phyloP scores from a whole-genome alignment of 2,329 filamentous ascomycete species.

The Polytolypa hystricis region DNA sequence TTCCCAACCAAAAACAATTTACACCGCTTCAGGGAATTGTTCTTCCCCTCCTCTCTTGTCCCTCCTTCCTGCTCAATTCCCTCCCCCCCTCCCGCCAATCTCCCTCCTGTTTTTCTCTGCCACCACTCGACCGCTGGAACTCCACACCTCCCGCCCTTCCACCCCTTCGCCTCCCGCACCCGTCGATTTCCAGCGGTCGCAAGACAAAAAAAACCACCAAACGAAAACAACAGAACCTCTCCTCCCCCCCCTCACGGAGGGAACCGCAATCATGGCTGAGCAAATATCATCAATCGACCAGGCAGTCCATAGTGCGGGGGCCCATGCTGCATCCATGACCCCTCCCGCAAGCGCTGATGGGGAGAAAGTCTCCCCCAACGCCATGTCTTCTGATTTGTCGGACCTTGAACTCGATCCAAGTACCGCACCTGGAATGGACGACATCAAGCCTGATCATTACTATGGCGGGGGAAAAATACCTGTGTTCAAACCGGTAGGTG shows the following conservation, averaged over 20 bases:
- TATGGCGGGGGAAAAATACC: conserved; percentile 74
- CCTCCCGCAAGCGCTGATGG: conserved; percentile 34
- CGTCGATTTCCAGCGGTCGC: conserved; percentile 36
- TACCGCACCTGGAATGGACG: conserved; percentile 43
- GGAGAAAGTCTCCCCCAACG: conserved; percentile 33
- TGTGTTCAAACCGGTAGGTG: conserved; percentile 73
- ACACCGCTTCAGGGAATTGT: conserved; percentile 1
- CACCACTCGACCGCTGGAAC: no score
- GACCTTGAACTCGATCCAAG: conserved; percentile 31
- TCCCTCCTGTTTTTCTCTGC: no score
- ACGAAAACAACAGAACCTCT: no score
- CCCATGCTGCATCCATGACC: conserved; percentile 31
- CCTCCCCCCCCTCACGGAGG: no score
- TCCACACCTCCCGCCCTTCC: conserved; percentile 3
- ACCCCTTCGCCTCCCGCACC: conserved; percentile 9
- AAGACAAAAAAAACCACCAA: conserved; percentile 14
- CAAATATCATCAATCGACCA: no score
- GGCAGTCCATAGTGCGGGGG: no score
- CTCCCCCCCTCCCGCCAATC: no score
- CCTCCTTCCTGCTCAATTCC: neutral
- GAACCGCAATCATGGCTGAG: no score
- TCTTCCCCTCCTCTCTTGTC: neutral
- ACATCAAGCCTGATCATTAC: conserved; percentile 76
- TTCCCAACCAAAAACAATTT: neutral
- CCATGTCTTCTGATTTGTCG: conserved; percentile 28